These are phyloP conservation scores for Penicillium salamii DNA, from an alignment of 495 filamentous ascomycete genomes.

Conservation along the genomic window DNA sequence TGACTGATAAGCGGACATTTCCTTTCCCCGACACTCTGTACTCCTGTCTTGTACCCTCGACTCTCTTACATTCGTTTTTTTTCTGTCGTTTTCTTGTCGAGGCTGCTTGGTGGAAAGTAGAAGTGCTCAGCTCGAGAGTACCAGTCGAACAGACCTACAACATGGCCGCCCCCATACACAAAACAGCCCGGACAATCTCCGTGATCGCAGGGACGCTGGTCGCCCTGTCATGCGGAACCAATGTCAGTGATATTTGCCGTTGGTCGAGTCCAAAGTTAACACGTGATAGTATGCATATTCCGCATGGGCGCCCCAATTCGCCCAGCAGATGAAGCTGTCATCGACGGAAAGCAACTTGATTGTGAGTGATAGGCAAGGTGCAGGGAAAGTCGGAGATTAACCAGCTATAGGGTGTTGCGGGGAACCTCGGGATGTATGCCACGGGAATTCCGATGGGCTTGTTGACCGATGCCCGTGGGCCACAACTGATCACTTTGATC, in stretches of 20 bases:
- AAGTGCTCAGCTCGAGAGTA: too few species aligned
- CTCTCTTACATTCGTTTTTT: conserved; percentile 10
- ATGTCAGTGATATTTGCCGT: too few species aligned
- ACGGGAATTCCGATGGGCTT: conserved; percentile 85
- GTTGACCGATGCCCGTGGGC: conserved; percentile 80
- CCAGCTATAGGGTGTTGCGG: conserved; percentile 64
- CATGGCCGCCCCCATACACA: conserved; percentile 29
- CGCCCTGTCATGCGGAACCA: conserved; percentile 87
- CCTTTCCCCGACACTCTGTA: background rate
- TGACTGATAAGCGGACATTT: conserved; percentile 4
- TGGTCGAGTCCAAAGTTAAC: conserved; percentile 13
- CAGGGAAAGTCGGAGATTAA: conserved; percentile 10
- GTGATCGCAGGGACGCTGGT: conserved; percentile 83
- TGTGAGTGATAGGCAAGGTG: conserved; percentile 44
- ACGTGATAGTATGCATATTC: conserved; percentile 89
- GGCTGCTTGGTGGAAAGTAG: too few species aligned
- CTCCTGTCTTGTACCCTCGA: conserved; percentile 1
- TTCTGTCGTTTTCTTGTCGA: background rate
- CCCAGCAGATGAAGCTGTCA: conserved; percentile 76
- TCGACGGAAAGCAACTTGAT: conserved; percentile 91
- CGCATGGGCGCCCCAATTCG: conserved; percentile 96
- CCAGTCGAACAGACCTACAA: too few species aligned
- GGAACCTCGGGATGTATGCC: conserved; percentile 96
- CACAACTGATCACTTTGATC: conserved; percentile 69
- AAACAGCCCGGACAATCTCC: conserved; percentile 60